These are phyloP conservation scores for Dothideomycetes sp. DNA, from an alignment of 2,329 filamentous ascomycete species.

Conservation along the genomic window DNA sequence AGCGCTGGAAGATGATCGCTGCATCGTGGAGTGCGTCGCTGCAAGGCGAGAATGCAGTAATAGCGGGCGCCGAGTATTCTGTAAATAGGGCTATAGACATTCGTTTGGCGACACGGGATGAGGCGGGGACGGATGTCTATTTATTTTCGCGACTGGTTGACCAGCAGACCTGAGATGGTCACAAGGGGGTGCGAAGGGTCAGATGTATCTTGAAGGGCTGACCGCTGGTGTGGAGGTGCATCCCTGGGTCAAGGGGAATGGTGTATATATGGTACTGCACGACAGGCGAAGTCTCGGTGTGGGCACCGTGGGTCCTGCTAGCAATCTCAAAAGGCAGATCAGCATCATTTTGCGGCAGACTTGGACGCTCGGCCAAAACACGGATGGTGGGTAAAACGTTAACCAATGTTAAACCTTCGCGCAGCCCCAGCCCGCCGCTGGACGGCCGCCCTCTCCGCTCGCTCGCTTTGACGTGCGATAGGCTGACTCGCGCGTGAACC, in stretches of 20 bases:
- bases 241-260: background rate
- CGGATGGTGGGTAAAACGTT: background rate
- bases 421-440: background rate
- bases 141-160: background rate
- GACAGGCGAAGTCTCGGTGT: background rate
- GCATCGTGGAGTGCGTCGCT: slow-evolving; percentile 10
- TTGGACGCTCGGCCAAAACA: background rate
- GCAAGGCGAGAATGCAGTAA: slow-evolving; percentile 1
- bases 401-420: background rate
- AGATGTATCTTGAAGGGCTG: background rate
- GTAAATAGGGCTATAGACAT: background rate
- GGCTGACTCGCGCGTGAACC: no score
- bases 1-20: slow-evolving; percentile 10
- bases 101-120: no score
- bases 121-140: background rate
- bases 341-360: background rate
- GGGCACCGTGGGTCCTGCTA: background rate
- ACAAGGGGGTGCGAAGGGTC: background rate
- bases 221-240: background rate
- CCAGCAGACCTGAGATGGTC: background rate
- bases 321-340: background rate
- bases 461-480: background rate
- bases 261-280: background rate
- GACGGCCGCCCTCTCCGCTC: no score
- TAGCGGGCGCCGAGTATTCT: background rate